Evolutionary conservation across 2,329 filamentous ascomycete genomes (phyloP), one percentile per base, ranked within the genome.

Genomic region (Amauroascus niger): DNA sequence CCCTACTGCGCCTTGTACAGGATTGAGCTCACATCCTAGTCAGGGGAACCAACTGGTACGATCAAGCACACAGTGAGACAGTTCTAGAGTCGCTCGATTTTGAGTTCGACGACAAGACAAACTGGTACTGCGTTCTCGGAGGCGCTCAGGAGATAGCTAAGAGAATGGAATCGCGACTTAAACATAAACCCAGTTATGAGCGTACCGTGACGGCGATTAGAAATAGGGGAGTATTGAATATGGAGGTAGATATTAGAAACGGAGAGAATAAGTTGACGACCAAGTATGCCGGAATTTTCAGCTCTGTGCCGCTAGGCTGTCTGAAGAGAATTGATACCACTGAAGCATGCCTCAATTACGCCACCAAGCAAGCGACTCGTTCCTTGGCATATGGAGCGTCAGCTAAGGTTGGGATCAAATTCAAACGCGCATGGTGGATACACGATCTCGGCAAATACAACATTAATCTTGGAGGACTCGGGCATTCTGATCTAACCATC

Each of bases 11-110:
- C 26, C 22, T 6, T 45, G 11, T 45, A 18, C 22, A 24, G 13
- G 14, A n/a, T 28, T 26, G n/a, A 2, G 22, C 41, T 45, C 18
- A 45, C 6, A 7, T 11, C 3, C 14, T 3, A 26, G 26, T 13
- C 18, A 45, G 41, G 14, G 41, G 41, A 4, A 45, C 41, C 41
- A 45, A 45, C n/a, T 45, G 41, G 41, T 45, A 45, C 22, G 41
- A 45, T 28, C 41, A 45, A 30, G 41, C 41, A 3, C 41, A 45
- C 14, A 45, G 41, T 14, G 41, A 45, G 22, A 45, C 41, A 3
- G 41, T 45, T 3, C 22, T 45, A 28, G 41, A 45, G 18, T 45
- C 41, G 6, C n/a, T 45, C 6, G 41, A 45, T 6, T 45, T 45
- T 20, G 41, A 26, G 14, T 45, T 28, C 16, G 20, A 45, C 16